These are phyloP conservation scores for Cercospora zeina DNA, from an alignment of 2,329 filamentous ascomycete species.

Conservation along the genomic window DNA sequence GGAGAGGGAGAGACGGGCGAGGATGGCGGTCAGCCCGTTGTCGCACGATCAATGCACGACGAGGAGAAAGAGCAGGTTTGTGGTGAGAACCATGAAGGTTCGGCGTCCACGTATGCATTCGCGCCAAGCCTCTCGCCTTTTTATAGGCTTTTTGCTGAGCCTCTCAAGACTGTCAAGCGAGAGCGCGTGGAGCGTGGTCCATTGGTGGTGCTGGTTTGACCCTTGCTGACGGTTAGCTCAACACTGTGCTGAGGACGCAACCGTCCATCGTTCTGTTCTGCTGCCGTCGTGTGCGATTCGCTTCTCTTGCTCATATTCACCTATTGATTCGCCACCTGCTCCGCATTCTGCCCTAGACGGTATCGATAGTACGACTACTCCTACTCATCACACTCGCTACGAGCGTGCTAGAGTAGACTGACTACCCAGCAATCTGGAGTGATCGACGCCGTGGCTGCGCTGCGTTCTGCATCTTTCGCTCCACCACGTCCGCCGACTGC, in stretches of 20 bases:
- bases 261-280: background rate
- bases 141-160: slow-evolving; percentile 9
- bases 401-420: background rate
- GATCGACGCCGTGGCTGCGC: slow-evolving; percentile 7
- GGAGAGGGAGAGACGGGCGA: background rate
- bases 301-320: slow-evolving; percentile 1
- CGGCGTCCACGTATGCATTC: slow-evolving; percentile 6
- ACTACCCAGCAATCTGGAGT: background rate
- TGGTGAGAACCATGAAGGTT: background rate
- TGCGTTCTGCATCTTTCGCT: slow-evolving; percentile 7
- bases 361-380: background rate
- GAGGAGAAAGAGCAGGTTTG: slow-evolving; percentile 4
- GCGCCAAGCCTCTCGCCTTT: slow-evolving; percentile 6
- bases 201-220: slow-evolving; percentile 1
- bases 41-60: slow-evolving; percentile 6
- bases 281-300: slow-evolving; percentile 5
- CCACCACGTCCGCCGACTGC: background rate
- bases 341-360: background rate
- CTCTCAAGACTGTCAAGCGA: slow-evolving; percentile 1
- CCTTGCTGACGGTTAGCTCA: slow-evolving; percentile 8
- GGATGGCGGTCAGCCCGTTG: background rate
- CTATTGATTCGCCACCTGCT: background rate
- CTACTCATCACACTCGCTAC: background rate
- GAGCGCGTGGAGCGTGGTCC: background rate
- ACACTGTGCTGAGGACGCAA: too few relatives aligned